Evolutionary conservation across 768 basidiomycete species (phyloP).

Genomic region (Termitomyces sp.): DNA sequence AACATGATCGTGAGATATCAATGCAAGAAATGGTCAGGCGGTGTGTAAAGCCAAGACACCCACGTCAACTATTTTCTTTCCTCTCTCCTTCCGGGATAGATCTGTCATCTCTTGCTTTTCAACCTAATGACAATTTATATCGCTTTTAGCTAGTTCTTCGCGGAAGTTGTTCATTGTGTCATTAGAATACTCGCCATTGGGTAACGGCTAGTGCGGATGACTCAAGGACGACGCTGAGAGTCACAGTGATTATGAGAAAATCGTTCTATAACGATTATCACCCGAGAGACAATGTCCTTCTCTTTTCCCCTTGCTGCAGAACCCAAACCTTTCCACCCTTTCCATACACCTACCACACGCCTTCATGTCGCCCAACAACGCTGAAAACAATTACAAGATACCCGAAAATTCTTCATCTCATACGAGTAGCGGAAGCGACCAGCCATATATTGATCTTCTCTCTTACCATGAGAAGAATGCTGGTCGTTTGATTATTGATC

Average conservation of each 20-base stretch:
- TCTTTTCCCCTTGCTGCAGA: not conserved
- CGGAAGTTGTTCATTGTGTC: too few relatives aligned
- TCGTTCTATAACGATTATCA: not conserved
- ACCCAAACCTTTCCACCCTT: not conserved
- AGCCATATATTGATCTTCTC: conserved; percentile 26
- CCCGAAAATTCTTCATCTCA: conserved; percentile 12
- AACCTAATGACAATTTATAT: too few relatives aligned
- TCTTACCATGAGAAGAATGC: conserved; percentile 51
- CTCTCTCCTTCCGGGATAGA: too few relatives aligned
- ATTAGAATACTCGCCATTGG: too few relatives aligned
- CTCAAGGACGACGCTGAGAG: not conserved
- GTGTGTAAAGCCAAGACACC: too few relatives aligned
- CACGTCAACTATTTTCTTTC: too few relatives aligned
- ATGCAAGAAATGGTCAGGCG: too few relatives aligned
- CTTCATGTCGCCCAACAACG: conserved; percentile 25
- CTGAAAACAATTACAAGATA: conserved; percentile 13
- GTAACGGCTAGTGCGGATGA: too few relatives aligned
- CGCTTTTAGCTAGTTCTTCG: too few relatives aligned
- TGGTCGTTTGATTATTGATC: conserved; percentile 59
- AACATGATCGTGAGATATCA: too few relatives aligned
- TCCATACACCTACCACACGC: not conserved
- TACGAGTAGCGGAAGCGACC: conserved; percentile 8
- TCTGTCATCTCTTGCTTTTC: too few relatives aligned
- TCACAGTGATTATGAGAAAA: not conserved
- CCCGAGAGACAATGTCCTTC: too few relatives aligned